Evolutionary conservation across 805 yeast genomes (phyloP).

Genomic region (Myxozyma lipomycoides): DNA sequence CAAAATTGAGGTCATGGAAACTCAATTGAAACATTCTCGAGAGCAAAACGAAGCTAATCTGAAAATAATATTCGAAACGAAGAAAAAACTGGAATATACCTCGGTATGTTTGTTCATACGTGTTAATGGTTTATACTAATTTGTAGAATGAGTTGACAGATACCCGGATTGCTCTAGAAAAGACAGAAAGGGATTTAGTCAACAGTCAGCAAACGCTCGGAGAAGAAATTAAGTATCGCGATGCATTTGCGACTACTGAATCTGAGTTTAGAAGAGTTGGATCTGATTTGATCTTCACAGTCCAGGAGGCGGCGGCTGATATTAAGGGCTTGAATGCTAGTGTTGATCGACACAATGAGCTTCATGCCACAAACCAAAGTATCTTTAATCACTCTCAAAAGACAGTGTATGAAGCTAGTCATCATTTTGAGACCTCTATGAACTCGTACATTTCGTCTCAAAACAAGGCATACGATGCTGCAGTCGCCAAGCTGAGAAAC

Average conservation of each 20-base stretch:
- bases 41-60: constrained; percentile 42
- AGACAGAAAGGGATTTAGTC: constrained; percentile 21
- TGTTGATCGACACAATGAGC: constrained; percentile 20
- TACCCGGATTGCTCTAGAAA: constrained; percentile 21
- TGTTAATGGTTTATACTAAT: constrained; percentile 1
- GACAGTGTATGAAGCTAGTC: constrained; percentile 49
- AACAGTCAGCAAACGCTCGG: constrained; percentile 21
- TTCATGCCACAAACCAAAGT: constrained; percentile 14
- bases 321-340: constrained; percentile 23
- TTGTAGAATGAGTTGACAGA: constrained; percentile 17
- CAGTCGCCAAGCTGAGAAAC: constrained; percentile 11
- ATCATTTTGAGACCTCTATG: constrained; percentile 51
- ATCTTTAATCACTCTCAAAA: constrained; percentile 20
- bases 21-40: constrained; percentile 44
- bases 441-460: constrained; percentile 43
- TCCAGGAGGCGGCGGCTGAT: constrained; percentile 30
- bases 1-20: constrained; percentile 47
- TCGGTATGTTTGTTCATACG: constrained; percentile 2
- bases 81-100: constrained; percentile 24
- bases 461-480: constrained; percentile 4
- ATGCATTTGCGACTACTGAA: constrained; percentile 34
- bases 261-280: constrained; percentile 32
- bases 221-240: constrained; percentile 29
- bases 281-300: constrained; percentile 26
- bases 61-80: constrained; percentile 31